phyloP scores from a whole-genome alignment of 2,329 filamentous ascomycete genomes.

The Biscogniauxia mediterranea region DNA sequence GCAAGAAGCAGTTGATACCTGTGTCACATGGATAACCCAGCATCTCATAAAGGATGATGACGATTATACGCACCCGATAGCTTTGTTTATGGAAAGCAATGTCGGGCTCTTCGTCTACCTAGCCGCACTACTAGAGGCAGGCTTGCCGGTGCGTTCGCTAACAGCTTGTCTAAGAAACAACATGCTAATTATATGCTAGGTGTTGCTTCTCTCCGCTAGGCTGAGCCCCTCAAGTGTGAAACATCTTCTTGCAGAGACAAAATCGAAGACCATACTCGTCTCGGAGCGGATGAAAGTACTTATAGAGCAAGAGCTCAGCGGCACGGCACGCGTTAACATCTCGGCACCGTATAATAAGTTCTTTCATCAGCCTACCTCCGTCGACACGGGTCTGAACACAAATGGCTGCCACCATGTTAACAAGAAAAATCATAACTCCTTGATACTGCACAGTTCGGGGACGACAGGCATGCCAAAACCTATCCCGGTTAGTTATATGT shows the following conservation, averaged over 20 bases:
- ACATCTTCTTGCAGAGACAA: not conserved
- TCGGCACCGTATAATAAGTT: not conserved
- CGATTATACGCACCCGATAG: not conserved
- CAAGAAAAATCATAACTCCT: not conserved
- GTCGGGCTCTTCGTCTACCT: not conserved
- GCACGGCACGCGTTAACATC: not conserved
- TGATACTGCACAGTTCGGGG: not conserved
- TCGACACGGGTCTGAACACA: not conserved
- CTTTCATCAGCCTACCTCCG: not conserved
- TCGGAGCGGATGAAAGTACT: not conserved
- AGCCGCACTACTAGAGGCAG: not conserved
- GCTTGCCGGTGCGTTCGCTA: not conserved
- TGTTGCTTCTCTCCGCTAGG: not conserved
- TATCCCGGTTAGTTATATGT: conserved; percentile 31
- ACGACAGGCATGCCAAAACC: conserved; percentile 29
- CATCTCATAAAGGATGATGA: not conserved
- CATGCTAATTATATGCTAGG: not conserved
- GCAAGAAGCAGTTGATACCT: not conserved
- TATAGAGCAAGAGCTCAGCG: not conserved
- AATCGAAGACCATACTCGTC: not conserved
- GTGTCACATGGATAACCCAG: not conserved
- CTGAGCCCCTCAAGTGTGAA: not conserved
- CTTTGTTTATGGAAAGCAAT: not conserved
- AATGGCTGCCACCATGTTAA: not conserved
- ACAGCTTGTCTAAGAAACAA: not conserved